Evolutionary conservation across 805 yeast species (phyloP).

Genomic region (Teunomyces funiuensis): DNA sequence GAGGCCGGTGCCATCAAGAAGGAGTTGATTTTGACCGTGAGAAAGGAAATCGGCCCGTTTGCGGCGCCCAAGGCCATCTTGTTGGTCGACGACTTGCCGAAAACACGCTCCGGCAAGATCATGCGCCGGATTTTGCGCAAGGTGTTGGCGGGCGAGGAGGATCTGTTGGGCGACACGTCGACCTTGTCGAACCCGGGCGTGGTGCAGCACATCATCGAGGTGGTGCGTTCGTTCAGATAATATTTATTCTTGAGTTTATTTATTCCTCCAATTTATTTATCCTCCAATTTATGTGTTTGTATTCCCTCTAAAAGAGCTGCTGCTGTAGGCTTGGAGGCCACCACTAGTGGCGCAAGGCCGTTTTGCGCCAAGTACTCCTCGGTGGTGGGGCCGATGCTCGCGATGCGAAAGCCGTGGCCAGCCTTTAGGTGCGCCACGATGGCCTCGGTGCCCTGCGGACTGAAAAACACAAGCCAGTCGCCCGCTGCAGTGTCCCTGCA

Average conservation of each 20-base stretch:
- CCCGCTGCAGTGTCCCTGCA: conserved; percentile 9
- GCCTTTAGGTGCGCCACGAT: conserved; percentile 47
- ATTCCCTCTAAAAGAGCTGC: conserved; percentile 27
- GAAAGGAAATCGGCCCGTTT: conserved; percentile 90
- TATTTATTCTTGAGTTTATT: not conserved
- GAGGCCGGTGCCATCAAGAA: conserved; percentile 60
- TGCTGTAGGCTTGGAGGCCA: conserved; percentile 75
- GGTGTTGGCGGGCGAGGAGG: conserved; percentile 88
- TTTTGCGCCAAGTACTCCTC: conserved; percentile 54
- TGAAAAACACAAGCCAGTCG: conserved; percentile 80
- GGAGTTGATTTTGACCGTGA: conserved; percentile 81
- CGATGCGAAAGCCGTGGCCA: conserved; percentile 39
- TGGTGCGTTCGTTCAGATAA: conserved; percentile 42
- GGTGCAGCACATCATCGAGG: conserved; percentile 72
- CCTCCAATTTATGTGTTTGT: conserved; percentile 2
- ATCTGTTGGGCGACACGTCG: conserved; percentile 87
- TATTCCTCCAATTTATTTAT: too few relatives aligned
- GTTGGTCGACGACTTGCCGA: conserved; percentile 89
- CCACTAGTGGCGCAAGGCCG: conserved; percentile 59
- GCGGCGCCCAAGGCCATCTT: conserved; percentile 92
- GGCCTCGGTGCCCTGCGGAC: conserved; percentile 81
- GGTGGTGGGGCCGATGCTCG: conserved; percentile 94
- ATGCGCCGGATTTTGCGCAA: conserved; percentile 98
- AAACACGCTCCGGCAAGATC: conserved; percentile 97
- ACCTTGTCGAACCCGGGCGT: conserved; percentile 85